These are phyloP conservation scores for Globisporangium solare DNA, from an alignment of 352 stramenopile genomes.

Conservation along the genomic window DNA sequence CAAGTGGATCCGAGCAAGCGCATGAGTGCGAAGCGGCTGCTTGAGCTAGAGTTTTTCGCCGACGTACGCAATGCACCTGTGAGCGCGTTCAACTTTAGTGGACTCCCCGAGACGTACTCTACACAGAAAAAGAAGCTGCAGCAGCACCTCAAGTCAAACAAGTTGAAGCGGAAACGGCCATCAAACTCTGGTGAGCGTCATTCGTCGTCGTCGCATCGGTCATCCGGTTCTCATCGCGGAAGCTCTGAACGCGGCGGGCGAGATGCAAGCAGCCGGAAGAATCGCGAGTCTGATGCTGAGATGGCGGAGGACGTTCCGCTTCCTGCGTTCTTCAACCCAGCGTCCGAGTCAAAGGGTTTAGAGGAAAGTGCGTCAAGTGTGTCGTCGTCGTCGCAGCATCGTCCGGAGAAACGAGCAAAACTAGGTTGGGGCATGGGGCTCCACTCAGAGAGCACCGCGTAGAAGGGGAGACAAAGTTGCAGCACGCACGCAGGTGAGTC, in stretches of 20 bases:
- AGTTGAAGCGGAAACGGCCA: slow-evolving; percentile 23
- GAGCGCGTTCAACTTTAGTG: slow-evolving; percentile 35
- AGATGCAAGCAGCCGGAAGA: slow-evolving; percentile 8
- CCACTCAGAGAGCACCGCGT: slow-evolving; percentile 13
- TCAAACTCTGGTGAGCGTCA: slow-evolving; percentile 9
- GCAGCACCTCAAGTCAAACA: slow-evolving; percentile 45
- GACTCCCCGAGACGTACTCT: slow-evolving; percentile 41
- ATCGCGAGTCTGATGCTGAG: slow-evolving; percentile 15
- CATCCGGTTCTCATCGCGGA: slow-evolving; percentile 20
- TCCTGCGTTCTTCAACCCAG: slow-evolving; percentile 32
- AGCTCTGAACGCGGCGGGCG: slow-evolving; percentile 12
- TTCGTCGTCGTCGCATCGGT: slow-evolving; percentile 14
- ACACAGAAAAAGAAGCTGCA: slow-evolving; percentile 57
- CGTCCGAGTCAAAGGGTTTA: slow-evolving; percentile 8
- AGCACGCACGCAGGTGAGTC: neutral
- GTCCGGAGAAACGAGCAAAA: slow-evolving; percentile 46
- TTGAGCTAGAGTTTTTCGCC: slow-evolving; percentile 59
- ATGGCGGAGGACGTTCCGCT: slow-evolving; percentile 49
- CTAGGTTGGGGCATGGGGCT: slow-evolving; percentile 83
- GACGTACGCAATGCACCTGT: slow-evolving; percentile 19
- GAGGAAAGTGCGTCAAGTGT: neutral
- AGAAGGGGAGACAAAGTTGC: neutral
- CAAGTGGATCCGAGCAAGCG: slow-evolving; percentile 68
- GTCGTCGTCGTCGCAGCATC: neutral
- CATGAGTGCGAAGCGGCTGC: slow-evolving; percentile 37